Evolutionary conservation across 345 rosid genomes (phyloP).

Genomic region (Anacardium occidentale): DNA sequence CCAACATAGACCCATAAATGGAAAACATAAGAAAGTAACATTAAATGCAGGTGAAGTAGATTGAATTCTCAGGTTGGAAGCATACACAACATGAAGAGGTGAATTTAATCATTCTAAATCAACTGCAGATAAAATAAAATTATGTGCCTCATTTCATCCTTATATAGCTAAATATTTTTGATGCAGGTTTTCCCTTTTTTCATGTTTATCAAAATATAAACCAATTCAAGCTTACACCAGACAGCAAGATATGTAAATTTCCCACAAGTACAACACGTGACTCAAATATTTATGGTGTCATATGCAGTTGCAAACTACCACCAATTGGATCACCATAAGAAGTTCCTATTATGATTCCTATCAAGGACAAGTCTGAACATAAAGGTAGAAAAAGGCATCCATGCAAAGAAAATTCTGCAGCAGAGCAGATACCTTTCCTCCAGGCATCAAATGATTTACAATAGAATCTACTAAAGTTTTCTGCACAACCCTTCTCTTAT

Average conservation of each 20-base stretch:
- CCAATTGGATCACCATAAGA: background rate
- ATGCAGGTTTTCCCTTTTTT: too few species aligned
- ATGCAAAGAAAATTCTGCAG: background rate
- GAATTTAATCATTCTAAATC: too few species aligned
- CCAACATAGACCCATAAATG: background rate
- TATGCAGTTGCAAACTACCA: background rate
- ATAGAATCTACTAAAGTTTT: conserved; percentile 70
- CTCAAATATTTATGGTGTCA: background rate
- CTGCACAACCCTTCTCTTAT: conserved; percentile 86
- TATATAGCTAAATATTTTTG: too few species aligned
- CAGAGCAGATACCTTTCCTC: conserved; percentile 64
- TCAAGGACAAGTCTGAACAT: background rate
- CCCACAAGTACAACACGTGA: background rate
- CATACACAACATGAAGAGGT: too few species aligned
- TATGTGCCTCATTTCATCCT: too few species aligned
- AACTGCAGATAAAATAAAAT: too few species aligned
- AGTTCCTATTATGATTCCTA: background rate
- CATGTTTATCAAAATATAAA: too few species aligned
- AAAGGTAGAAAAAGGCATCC: background rate
- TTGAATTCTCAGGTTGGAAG: background rate
- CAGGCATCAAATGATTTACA: conserved; percentile 49
- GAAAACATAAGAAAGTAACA: background rate
- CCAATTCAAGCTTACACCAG: background rate
- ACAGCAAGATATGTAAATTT: background rate
- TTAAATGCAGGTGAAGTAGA: background rate